Percentiles rank a stretch among this genome's conserved stretches.
phyloP scores from a whole-genome alignment of 148 eudicot species.

The Pharnaceum exiguum region DNA sequence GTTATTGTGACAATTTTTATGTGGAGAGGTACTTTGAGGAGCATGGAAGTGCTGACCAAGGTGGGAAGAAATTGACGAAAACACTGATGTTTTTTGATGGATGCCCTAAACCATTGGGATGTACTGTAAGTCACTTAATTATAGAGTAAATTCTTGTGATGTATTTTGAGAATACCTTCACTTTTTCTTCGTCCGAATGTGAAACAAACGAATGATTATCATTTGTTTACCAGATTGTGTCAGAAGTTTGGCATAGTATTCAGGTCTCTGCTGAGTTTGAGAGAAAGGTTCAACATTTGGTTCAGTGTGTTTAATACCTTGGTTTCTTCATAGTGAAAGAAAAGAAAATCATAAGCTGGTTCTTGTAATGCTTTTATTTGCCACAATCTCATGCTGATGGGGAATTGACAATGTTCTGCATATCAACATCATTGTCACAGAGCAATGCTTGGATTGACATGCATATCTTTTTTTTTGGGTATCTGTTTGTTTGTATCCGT shows the following conservation, averaged over 20 bases:
- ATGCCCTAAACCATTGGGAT: conserved; percentile 97
- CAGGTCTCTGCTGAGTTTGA: too few relatives aligned
- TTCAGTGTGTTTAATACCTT: too few relatives aligned
- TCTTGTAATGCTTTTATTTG: not conserved
- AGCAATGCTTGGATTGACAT: too few relatives aligned
- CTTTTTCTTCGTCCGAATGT: not conserved
- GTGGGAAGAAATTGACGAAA: conserved; percentile 82
- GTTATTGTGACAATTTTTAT: conserved; percentile 72
- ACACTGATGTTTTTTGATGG: conserved; percentile 96
- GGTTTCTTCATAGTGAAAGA: not conserved
- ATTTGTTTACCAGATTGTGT: too few relatives aligned
- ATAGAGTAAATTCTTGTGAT: not conserved
- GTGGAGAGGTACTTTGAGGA: conserved; percentile 84
- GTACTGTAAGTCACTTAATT: conserved; percentile 64
- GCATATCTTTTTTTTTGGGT: too few relatives aligned
- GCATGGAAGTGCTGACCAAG: conserved; percentile 84
- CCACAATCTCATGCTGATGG: not conserved
- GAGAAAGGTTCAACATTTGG: not conserved
- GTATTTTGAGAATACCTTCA: not conserved
- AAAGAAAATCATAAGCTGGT: not conserved
- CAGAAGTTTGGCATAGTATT: too few relatives aligned
- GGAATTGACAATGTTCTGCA: not conserved
- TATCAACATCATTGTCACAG: not conserved
- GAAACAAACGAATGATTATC: too few relatives aligned
- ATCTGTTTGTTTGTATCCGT: too few relatives aligned